A percentile compares a stretch with the other conserved stretches of the same genome.
Conservation (phyloP, 768 basidiomycete species). For the Neoboletus subvelutipes region DNA sequence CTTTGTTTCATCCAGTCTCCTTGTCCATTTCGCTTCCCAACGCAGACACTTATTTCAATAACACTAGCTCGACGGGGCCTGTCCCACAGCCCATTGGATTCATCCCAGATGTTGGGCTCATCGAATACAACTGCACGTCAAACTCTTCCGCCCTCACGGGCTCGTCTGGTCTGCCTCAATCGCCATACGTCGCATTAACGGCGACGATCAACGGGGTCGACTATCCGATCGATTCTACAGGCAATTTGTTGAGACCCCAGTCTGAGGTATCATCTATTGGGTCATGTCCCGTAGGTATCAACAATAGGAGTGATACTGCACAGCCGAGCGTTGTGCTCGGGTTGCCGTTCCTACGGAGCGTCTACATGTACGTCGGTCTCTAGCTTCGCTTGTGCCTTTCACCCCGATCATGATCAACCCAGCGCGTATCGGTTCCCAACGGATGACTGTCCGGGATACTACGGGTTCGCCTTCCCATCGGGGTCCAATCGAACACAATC, state of each 20-base stretch:
- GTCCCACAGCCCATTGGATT: constrained; percentile 11
- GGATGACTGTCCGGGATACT: constrained; percentile 29
- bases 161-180: constrained; percentile 3
- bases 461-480: constrained; percentile 32
- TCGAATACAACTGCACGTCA: constrained; percentile 20
- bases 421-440: constrained; percentile 36
- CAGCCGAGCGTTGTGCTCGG: constrained; percentile 22
- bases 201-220: constrained; percentile 34
- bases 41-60: constrained; percentile 16
- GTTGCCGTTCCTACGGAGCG: constrained; percentile 31
- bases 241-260: constrained; percentile 22
- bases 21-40: constrained; percentile 20
- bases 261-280: neutral
- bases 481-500: constrained; percentile 28
- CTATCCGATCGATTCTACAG: constrained; percentile 28
- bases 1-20: constrained; percentile 10
- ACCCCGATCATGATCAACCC: neutral
- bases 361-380: constrained; percentile 28
- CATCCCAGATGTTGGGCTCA: neutral
- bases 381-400: neutral
- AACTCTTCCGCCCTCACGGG: neutral
- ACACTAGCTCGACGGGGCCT: constrained; percentile 23
- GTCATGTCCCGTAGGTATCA: constrained; percentile 26
- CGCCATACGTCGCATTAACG: constrained; percentile 26
- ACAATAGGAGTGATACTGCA: constrained; percentile 8